Conservation (phyloP, 2,329 filamentous ascomycete species). For the Neonectria faginata region DNA sequence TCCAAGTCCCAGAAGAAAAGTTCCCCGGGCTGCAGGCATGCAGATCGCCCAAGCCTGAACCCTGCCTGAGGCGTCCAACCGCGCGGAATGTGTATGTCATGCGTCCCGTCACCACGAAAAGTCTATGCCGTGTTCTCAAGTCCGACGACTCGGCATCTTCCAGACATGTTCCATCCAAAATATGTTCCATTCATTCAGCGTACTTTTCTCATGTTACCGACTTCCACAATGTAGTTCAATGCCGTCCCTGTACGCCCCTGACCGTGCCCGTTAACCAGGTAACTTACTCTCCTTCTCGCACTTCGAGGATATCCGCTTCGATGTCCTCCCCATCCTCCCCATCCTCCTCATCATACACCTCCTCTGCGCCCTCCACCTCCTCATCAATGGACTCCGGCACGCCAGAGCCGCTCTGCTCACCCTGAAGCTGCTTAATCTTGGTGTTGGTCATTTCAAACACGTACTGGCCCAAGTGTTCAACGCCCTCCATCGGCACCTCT, state of each 20-base stretch:
- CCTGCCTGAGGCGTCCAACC: constrained; percentile 17
- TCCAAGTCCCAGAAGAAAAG: background rate
- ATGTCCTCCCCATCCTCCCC: constrained; percentile 47
- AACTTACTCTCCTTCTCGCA: constrained; percentile 49
- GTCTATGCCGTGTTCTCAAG: background rate
- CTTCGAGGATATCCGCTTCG: constrained; percentile 53
- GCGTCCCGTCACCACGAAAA: constrained; percentile 2
- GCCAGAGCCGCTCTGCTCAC: constrained; percentile 46
- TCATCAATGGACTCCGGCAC: constrained; percentile 41
- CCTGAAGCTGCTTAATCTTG: constrained; percentile 62
- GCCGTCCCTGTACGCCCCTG: constrained; percentile 22
- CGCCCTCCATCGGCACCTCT: constrained; percentile 82
- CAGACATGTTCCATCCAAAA: background rate
- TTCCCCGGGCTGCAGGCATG: constrained; percentile 18
- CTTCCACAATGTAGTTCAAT: constrained; percentile 12
- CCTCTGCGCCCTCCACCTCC: constrained; percentile 48
- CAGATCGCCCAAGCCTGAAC: constrained; percentile 27
- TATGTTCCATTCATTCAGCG: constrained; percentile 14
- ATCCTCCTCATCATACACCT: constrained; percentile 41
- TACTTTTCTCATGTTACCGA: constrained; percentile 15
- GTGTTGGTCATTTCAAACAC: constrained; percentile 94
- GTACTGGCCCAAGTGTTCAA: constrained; percentile 96
- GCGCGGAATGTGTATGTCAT: constrained; percentile 11
- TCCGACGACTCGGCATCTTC: background rate
- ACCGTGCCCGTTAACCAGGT: constrained; percentile 18